A percentile compares a stretch with the other conserved stretches of the same genome.
Conservation (phyloP, 2,329 filamentous ascomycete genomes). For the Colletotrichum chrysophilum region DNA sequence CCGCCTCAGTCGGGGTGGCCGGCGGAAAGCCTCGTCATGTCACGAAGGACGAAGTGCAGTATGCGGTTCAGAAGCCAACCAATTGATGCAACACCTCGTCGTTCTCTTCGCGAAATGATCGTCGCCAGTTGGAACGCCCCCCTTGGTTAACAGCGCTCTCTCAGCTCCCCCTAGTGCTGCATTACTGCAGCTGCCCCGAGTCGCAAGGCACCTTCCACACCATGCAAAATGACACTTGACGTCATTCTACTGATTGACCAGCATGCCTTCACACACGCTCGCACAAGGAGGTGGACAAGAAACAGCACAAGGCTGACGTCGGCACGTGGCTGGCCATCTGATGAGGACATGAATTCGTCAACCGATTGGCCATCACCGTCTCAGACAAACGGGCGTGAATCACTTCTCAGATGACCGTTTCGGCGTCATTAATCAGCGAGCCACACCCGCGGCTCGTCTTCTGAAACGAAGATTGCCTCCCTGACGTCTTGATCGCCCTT, state of each 20-base stretch:
- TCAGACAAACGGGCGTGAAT: neutral
- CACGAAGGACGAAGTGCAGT: no score
- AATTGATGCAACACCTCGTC: neutral
- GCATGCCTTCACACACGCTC: neutral
- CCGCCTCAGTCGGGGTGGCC: neutral
- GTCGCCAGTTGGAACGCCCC: neutral
- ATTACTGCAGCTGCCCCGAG: neutral
- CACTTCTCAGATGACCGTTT: neutral
- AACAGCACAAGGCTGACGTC: neutral
- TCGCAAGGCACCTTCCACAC: neutral
- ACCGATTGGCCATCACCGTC: neutral
- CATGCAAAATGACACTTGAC: constrained; percentile 4
- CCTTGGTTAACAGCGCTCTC: neutral
- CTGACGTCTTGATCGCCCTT: constrained; percentile 4
- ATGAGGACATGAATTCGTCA: neutral
- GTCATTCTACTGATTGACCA: neutral
- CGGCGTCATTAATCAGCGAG: neutral
- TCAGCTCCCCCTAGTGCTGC: neutral
- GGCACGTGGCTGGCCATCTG: constrained; percentile 1
- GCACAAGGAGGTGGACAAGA: neutral
- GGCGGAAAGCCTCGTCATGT: neutral
- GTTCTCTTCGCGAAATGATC: neutral
- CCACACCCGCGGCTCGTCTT: neutral
- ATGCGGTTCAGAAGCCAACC: neutral
- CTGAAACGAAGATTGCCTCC: neutral